Evolutionary conservation across 768 basidiomycete species (phyloP), one percentile per base, ranked within the genome.

Genomic region (Boletus coccyginus): DNA sequence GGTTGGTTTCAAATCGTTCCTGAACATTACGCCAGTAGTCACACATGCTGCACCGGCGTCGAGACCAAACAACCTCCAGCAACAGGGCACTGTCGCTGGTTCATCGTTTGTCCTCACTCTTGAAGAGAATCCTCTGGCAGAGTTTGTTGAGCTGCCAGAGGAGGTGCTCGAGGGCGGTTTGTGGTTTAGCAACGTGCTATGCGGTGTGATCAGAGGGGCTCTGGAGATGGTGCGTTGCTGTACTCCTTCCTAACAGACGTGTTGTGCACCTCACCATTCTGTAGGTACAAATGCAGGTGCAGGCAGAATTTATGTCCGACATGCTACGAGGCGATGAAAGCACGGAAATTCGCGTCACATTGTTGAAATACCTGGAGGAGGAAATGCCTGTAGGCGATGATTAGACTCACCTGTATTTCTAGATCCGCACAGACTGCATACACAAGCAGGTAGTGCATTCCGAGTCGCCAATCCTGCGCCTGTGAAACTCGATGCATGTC

Each of bases 1-100:
- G 95, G 92, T 98, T 60, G 97, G 94, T 24, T 99, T 99, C 81
- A 98, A 98, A 73, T 87, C 94, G 5, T 98, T 98, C 73, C 78
- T 99, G 51, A 98, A 98, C 69, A 87, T 98, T 64, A 86, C 88
- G 0, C 97, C 97, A 1, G 78, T 76, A 19, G 81, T 98, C 49
- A 82, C 86, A 29, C 94, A 96, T 65, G 74, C 78, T 11, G 75
- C 82, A 10, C 73, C 83, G 12, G 72, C 82, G 7, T 78, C 85
- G 40, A 75, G 80, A 61, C 78, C 82, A 5, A 74, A 65, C 53
- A 76, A 76, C 55, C 40, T 57, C 29, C 63, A 75, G 62, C 73
- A 77, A 41, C 79, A 79, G 57, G 69, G 77, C 13, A 71, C 70
- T 19, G 63, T 75, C 2, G 57, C 69, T 24, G 84, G 83, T 31